Base-by-base conservation (phyloP, 164 flowering plant genomes). In the Annona squamosa region DNA sequence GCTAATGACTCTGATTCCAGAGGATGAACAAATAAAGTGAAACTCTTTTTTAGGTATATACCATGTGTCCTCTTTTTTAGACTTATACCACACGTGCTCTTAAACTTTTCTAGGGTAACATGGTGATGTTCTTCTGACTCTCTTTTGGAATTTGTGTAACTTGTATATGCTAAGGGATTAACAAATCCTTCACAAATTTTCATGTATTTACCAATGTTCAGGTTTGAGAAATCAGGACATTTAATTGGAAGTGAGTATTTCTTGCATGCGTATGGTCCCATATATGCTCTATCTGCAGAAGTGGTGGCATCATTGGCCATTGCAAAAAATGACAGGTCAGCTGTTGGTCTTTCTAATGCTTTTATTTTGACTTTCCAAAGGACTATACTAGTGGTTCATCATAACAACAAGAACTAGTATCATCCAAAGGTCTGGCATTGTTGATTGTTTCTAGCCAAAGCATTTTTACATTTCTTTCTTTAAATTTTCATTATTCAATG, bases 261-360 rank as follows among this genome's bases (percentile, higher is more conserved):
- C 75, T 73, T 85, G 74, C 94, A 90, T 83, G 94, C 87, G 74
- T 87, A 87, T 83, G 90, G 90, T 47, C 89, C 94, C 44, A 84
- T 90, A 61, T 90, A 87, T 80, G 87, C 78, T 72, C 88, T 88
- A 46, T 90, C 92, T 48, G 86, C 88, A 12, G 90, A 86, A 63
- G 82, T 86, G 63, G 94, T 88, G 7, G 84, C 90, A 44, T 73
- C 83, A 18, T 66, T 88, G 71, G 86, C 81, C 41, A 57, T 80
- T 76, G 73, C 83, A 9, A 82, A 83, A 76, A 86, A 88, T 79
- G 76, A 80, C 77, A 90, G 91, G 94, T 81, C 37, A 52, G 77
- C 41, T 12, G 71, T 71, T 77, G 64, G 37, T 46, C 16, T 56
- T 65, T 64, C 2, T 13, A 68, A 19, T 17, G 5, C 44, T 68